Evolutionary conservation across 768 basidiomycete species (phyloP), one percentile per base, ranked within the genome.

Genomic region (Candolleomyces efflorescens): DNA sequence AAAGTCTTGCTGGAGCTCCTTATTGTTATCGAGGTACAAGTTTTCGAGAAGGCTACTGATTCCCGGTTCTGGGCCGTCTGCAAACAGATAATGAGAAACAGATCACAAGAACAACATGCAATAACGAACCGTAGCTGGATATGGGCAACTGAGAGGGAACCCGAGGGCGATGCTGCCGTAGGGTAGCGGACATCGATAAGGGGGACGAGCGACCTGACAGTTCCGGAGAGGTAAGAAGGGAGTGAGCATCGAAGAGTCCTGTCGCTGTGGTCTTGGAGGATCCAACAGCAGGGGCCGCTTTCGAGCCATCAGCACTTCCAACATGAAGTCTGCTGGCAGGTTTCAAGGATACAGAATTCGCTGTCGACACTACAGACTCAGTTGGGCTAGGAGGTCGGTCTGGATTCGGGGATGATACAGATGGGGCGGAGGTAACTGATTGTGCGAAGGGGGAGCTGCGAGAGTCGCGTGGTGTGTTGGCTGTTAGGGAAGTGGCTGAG

Each of bases 1-100:
- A 66, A 99, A 96, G 65, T 99, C 95, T 26, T 89, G 81, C 58
- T 93, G 85, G 1, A 93, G 78, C 58, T 97, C 93, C 23, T 87
- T 85, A 65, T 85, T 87, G 60, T 87, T 92, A 67, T 95, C 94
- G 38, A 92, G 76, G 67, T 94, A 98, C 20, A 95, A 77, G 56
- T 91, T 89, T 67, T 98, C 97, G 20, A 99, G 75, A 12, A 98
- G 76, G 50, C 90, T 90, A 65, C 83, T 89, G 64, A 98, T 92
- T 9, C 89, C 91, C 45, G 90, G 86, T 66, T 98, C 96, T 65
- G 90, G 90, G 0, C 90, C 90, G 63, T 97, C 95, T 94, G 64
- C 27, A 59, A 45, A 41, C 49, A 10, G 22, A 43, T 57, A 50
- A 23, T 63, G n/a, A 22, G 23, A 17, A 53, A 41, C 20, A 38